Base-by-base conservation (phyloP, 768 basidiomycete genomes). In the Kwoniella newhampshirensis region DNA sequence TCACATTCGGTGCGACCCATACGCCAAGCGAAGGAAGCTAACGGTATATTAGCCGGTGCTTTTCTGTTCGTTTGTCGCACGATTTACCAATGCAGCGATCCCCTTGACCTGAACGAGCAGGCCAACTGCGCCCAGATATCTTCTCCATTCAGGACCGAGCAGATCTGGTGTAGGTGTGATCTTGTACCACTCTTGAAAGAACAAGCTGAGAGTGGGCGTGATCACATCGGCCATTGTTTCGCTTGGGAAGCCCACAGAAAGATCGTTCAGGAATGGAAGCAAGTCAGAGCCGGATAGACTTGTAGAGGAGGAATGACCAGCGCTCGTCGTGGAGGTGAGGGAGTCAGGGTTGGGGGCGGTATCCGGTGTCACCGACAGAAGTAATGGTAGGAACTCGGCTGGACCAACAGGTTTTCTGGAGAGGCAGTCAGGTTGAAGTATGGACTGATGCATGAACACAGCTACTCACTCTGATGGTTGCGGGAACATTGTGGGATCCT, bases 401-500 rank as follows among this genome's bases (percentile, higher is more conserved):
- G 89, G 79, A 12, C 94, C 94, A 48, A 88, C 77, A 1, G 80
- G 79, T 69, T 86, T 87, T 7, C 88, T 89, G 53, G 27, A 15
- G 4, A 3, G 11, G 18, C 30, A 30, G 43, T 23, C 45, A 54
- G 50, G 4, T n/a, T 30, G 17, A 26, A 32, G 12, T 35, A 26
- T 13, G 2, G 39, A 36, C 15, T 20, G 30, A 44, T 18, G 27
- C 15, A 20, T n/a, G 3, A 15, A n/a, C 1, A 20, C 20, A 11
- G 7, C 32, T 30, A 79, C 83, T 57, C 75, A 89, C 91, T 84
- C 82, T 51, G 77, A 53, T 9, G 92, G 93, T 64, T 96, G 90
- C 45, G 91, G 88, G 64, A 99, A 98, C 87, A 97, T 93, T 36
- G 85, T 86, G 1, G 93, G 89, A 58, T 93, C 92, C 77, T 93